Percentiles rank a stretch among this genome's conserved stretches.
Evolutionary conservation across 192 early-diverging fungal genomes (phyloP).

Genomic region (Obelidium mucronatum): DNA sequence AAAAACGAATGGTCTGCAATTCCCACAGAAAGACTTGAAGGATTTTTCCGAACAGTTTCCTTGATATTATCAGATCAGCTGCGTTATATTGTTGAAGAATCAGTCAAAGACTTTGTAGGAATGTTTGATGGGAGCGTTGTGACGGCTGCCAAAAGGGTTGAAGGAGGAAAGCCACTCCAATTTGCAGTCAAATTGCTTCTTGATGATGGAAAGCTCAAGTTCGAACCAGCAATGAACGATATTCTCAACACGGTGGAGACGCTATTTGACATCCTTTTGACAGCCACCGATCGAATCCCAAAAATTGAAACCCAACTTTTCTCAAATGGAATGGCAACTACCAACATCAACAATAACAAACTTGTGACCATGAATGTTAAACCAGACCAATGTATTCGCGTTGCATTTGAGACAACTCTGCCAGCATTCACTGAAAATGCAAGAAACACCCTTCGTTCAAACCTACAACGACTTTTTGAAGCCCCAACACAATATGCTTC

Average conservation of each 20-base stretch:
- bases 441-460: constrained; percentile 41
- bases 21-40: constrained; percentile 57
- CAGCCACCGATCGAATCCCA: constrained; percentile 58
- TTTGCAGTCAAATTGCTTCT: constrained; percentile 50
- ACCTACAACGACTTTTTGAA: constrained; percentile 44
- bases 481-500: constrained; percentile 52
- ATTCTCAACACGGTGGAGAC: constrained; percentile 53
- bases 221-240: constrained; percentile 56
- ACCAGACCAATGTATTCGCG: constrained; percentile 61
- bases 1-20: constrained; percentile 64
- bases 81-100: constrained; percentile 53
- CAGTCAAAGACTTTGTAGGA: constrained; percentile 56
- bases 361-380: constrained; percentile 49
- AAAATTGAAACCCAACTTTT: constrained; percentile 67
- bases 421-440: constrained; percentile 54
- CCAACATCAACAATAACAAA: constrained; percentile 43
- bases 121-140: constrained; percentile 54
- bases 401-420: constrained; percentile 62
- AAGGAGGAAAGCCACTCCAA: constrained; percentile 45
- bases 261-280: constrained; percentile 55
- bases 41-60: constrained; percentile 60
- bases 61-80: constrained; percentile 61
- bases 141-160: constrained; percentile 23
- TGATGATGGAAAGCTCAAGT: constrained; percentile 54
- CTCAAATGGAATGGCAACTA: constrained; percentile 47